Percentiles rank a stretch among this genome's conserved stretches.
These are phyloP conservation scores for Macaranga tanarius DNA, from an alignment of 441 rosid genomes.

Conservation along the genomic window DNA sequence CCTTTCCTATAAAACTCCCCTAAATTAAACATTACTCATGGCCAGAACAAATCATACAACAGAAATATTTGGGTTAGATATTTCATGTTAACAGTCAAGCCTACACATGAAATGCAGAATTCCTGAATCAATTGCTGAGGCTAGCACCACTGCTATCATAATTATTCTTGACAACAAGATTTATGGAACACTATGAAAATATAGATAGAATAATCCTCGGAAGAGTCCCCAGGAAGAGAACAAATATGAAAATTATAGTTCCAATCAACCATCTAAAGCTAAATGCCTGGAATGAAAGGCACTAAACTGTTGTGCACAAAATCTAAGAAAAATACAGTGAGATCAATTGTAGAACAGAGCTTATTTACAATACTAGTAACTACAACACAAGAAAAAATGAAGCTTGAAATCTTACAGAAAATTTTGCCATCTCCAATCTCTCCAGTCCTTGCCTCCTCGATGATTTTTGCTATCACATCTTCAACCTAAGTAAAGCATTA, in stretches of 20 bases:
- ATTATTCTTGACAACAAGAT: background rate
- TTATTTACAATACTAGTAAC: too few species aligned
- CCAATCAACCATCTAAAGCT: background rate
- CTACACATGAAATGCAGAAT: background rate
- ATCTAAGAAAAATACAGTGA: too few species aligned
- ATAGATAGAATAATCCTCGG: background rate
- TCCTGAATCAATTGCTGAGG: background rate
- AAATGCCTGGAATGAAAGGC: background rate
- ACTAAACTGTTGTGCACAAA: background rate
- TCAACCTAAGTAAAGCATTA: conserved; percentile 53
- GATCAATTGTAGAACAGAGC: too few species aligned
- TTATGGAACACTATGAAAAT: background rate
- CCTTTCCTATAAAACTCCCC: background rate
- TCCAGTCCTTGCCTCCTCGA: conserved; percentile 79
- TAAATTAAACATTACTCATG: background rate
- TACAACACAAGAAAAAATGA: background rate
- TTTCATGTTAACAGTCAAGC: background rate
- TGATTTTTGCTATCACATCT: conserved; percentile 66
- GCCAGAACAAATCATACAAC: background rate
- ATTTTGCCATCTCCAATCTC: conserved; percentile 96
- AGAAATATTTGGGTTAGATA: background rate
- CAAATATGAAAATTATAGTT: background rate
- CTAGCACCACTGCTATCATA: background rate
- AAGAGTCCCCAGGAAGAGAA: background rate
- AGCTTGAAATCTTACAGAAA: conserved; percentile 47